These are phyloP conservation scores for Cryptococcus sp. DNA, from an alignment of 1,284 basidiomycete genomes.

Conservation along the genomic window DNA sequence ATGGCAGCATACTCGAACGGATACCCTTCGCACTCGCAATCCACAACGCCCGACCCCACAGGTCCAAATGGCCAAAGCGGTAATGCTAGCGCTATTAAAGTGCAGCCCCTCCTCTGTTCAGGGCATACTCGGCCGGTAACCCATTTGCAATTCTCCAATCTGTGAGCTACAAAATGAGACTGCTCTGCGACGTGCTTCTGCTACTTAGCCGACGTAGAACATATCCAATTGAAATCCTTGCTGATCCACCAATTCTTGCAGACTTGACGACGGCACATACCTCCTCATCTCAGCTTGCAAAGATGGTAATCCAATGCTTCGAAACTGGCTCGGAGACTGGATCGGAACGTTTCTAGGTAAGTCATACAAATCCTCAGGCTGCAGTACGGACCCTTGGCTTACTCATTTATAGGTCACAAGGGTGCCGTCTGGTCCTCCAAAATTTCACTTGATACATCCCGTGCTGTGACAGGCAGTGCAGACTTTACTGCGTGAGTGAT, in stretches of 20 bases:
- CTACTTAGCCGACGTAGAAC: too few relatives aligned
- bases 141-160: slow-evolving; percentile 83
- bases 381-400: not conserved
- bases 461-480: slow-evolving; percentile 89
- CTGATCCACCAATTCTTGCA: too few relatives aligned
- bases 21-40: slow-evolving; percentile 26
- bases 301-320: slow-evolving; percentile 93
- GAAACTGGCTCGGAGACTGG: slow-evolving; percentile 98
- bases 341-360: slow-evolving; percentile 89
- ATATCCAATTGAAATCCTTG: too few relatives aligned
- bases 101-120: slow-evolving; percentile 57
- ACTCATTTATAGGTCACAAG: slow-evolving; percentile 69
- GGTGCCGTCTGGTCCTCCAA: slow-evolving; percentile 98
- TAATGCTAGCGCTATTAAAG: slow-evolving; percentile 34
- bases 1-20: slow-evolving; percentile 30
- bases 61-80: slow-evolving; percentile 16
- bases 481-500: slow-evolving; percentile 90
- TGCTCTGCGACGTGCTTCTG: too few relatives aligned
- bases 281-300: slow-evolving; percentile 92
- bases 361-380: slow-evolving; percentile 9
- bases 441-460: slow-evolving; percentile 79
- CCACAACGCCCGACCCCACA: slow-evolving; percentile 23
- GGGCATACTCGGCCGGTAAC: slow-evolving; percentile 76
- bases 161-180: slow-evolving; percentile 43
- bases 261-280: slow-evolving; percentile 72